Evolutionary conservation across 805 yeast genomes (phyloP).

Genomic region (Isabelozyma pseudorhagii): DNA sequence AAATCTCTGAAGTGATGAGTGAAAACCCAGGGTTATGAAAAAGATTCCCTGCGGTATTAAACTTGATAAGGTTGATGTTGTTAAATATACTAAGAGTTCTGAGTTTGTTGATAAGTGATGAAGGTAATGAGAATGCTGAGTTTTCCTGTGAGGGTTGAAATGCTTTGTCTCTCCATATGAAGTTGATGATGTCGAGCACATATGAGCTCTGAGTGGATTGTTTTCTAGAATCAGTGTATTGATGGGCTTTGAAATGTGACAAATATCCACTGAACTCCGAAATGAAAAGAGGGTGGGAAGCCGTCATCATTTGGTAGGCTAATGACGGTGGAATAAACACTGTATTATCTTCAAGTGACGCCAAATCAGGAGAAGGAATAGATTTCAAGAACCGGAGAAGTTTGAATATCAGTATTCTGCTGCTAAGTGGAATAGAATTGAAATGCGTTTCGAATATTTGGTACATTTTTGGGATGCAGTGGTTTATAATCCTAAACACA

Average conservation of each 20-base stretch:
- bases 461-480: conserved; percentile 3
- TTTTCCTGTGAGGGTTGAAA: conserved; percentile 30
- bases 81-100: conserved; percentile 27
- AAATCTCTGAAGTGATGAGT: conserved; percentile 37
- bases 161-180: conserved; percentile 55
- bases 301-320: conserved; percentile 34
- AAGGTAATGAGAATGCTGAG: conserved; percentile 31
- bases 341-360: conserved; percentile 6
- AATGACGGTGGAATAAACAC: conserved; percentile 40
- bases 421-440: conserved; percentile 2
- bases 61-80: conserved; percentile 24
- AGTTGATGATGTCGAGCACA: conserved; percentile 54
- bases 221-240: conserved; percentile 14
- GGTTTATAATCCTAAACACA: neutral
- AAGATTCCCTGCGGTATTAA: conserved; percentile 35
- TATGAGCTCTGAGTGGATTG: conserved; percentile 45
- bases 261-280: conserved; percentile 48
- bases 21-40: conserved; percentile 54
- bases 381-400: conserved; percentile 12
- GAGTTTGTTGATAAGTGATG: conserved; percentile 27
- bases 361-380: conserved; percentile 3
- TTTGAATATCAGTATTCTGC: conserved; percentile 8
- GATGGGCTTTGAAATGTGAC: conserved; percentile 36
- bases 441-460: conserved; percentile 2
- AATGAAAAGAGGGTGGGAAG: conserved; percentile 41